A percentile compares a stretch with the other conserved stretches of the same genome.
Evolutionary conservation across 208 protist species (phyloP).

Genomic region (Leishmania tropica): DNA sequence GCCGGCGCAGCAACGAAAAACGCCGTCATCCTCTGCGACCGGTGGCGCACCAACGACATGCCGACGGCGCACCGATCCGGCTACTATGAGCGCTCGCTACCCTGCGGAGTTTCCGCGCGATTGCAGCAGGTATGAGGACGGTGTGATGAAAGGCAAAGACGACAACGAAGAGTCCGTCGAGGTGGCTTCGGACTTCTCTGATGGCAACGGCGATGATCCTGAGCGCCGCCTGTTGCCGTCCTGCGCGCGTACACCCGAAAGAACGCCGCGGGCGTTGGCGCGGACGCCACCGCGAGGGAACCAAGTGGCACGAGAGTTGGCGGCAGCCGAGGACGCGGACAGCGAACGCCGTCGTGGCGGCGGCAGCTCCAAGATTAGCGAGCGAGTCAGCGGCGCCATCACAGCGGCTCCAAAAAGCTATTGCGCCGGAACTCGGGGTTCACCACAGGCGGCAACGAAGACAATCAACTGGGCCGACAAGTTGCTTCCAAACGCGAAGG

Average conservation of each 20-base stretch:
- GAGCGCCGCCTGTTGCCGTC: background rate
- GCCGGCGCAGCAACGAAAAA: background rate
- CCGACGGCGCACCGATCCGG: background rate
- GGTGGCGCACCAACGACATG: background rate
- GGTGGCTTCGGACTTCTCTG: background rate
- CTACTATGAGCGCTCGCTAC: background rate
- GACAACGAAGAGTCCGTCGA: background rate
- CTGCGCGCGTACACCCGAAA: background rate
- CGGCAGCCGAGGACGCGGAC: background rate
- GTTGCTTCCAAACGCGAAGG: background rate
- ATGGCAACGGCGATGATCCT: background rate
- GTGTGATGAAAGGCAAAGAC: background rate
- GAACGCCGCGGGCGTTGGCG: background rate
- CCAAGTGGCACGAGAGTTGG: background rate
- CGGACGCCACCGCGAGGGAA: background rate
- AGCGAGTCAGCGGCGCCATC: background rate
- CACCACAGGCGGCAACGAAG: background rate
- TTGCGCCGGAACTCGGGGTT: background rate
- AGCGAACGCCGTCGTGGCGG: background rate
- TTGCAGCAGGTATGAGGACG: background rate
- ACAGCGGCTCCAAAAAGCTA: background rate
- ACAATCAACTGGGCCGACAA: constrained; percentile 13
- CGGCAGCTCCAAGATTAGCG: background rate
- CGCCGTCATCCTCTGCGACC: background rate
- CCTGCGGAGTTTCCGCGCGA: background rate